phyloP scores from a whole-genome alignment of 768 basidiomycete species.

The Rhodocollybia butyracea region DNA sequence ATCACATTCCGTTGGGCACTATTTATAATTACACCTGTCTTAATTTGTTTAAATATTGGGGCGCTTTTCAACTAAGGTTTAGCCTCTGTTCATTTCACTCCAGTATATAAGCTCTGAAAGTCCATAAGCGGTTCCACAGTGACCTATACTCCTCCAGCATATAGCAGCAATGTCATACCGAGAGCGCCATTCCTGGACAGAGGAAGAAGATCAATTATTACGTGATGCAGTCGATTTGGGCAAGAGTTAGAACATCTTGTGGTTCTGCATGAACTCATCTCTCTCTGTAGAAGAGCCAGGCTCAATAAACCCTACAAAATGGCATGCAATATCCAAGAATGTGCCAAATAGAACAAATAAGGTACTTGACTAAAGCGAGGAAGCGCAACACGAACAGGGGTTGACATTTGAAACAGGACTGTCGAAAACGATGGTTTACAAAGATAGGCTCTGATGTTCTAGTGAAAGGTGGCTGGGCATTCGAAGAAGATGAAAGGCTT shows the following conservation, averaged over 20 bases:
- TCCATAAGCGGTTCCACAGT: too few relatives aligned
- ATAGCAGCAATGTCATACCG: conserved; percentile 12
- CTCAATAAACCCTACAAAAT: conserved; percentile 10
- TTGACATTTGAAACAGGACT: too few relatives aligned
- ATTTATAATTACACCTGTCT: too few relatives aligned
- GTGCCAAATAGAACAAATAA: conserved; percentile 27
- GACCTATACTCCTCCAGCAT: too few relatives aligned
- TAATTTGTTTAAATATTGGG: too few relatives aligned
- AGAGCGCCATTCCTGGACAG: conserved; percentile 15
- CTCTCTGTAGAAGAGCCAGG: conserved; percentile 14
- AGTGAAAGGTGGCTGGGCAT: conserved; percentile 58
- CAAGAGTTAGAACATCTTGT: not conserved
- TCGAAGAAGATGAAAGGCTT: conserved; percentile 56
- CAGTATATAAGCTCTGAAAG: too few relatives aligned
- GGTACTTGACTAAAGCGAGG: conserved; percentile 25
- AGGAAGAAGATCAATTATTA: conserved; percentile 14
- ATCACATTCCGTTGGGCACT: too few relatives aligned
- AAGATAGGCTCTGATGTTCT: conserved; percentile 56
- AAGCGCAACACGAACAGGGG: too few relatives aligned
- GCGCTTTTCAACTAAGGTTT: too few relatives aligned
- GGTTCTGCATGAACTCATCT: conserved; percentile 1
- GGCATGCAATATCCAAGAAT: conserved; percentile 14
- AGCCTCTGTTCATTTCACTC: too few relatives aligned
- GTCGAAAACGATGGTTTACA: conserved; percentile 22
- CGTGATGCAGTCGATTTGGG: conserved; percentile 14